A percentile compares a stretch with the other conserved stretches of the same genome.
Evolutionary conservation across 2,329 filamentous ascomycete genomes (phyloP).

Genomic region (Talaromyces sp.): DNA sequence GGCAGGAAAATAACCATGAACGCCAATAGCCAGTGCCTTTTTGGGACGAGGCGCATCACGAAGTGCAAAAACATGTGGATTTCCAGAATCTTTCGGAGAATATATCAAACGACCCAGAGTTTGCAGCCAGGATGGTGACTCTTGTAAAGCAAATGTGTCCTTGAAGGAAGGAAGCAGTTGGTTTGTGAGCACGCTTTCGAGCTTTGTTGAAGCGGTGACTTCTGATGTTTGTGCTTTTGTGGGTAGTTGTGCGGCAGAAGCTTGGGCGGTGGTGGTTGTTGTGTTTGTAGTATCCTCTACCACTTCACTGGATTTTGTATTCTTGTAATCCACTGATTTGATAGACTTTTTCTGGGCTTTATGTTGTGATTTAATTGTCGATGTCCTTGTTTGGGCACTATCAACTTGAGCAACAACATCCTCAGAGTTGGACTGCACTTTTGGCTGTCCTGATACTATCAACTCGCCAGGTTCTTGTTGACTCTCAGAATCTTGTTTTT

Average conservation of each 20-base stretch:
- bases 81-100: slow-evolving; percentile 55
- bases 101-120: slow-evolving; percentile 45
- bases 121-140: slow-evolving; percentile 63
- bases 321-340: slow-evolving; percentile 24
- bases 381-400: slow-evolving; percentile 19
- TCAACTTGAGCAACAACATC: slow-evolving; percentile 17
- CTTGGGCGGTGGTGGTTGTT: slow-evolving; percentile 22
- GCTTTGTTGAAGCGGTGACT: slow-evolving; percentile 32
- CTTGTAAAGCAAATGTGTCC: slow-evolving; percentile 44
- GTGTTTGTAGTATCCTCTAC: slow-evolving; percentile 24
- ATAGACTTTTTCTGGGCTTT: slow-evolving; percentile 26
- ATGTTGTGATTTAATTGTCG: slow-evolving; percentile 20
- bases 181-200: slow-evolving; percentile 41
- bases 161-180: slow-evolving; percentile 49
- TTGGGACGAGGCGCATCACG: slow-evolving; percentile 69
- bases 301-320: slow-evolving; percentile 16
- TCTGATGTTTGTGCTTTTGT: slow-evolving; percentile 30
- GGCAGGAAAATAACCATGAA: slow-evolving; percentile 91
- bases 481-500: slow-evolving; percentile 19
- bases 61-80: slow-evolving; percentile 68
- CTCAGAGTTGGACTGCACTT: slow-evolving; percentile 19
- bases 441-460: slow-evolving; percentile 22
- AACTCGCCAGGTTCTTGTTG: slow-evolving; percentile 22
- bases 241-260: slow-evolving; percentile 19
- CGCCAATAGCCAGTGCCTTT: slow-evolving; percentile 85